Evolutionary conservation across 1,284 basidiomycete species (phyloP), one percentile per base, ranked within the genome.

Genomic region (Apiotrichum gracile): DNA sequence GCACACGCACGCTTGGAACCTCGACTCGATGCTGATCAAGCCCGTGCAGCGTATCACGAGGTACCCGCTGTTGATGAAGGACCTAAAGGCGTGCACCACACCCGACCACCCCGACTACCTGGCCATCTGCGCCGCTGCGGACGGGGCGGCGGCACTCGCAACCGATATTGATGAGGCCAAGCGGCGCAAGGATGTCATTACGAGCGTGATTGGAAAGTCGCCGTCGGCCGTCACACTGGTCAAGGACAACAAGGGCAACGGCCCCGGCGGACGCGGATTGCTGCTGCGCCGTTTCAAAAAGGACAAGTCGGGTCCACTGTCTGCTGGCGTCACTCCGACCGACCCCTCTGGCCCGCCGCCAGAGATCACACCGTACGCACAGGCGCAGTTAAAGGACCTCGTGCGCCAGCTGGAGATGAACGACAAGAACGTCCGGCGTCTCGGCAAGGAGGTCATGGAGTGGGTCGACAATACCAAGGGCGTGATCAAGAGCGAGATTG

Each of bases 21-120:
- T 97, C 41, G 81, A 87, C 8, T 94, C 91, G 1, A 81, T 96
- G 56, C 83, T 96, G 55, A 96, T 77, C 70, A 77, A 92, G 72
- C 91, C 91, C 29, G 87, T 94, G 8, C 91, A 93, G 66, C 83
- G 90, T n/a, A 80, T 93, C 44, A 82, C 91, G 61, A 96, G 94
- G 71, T 97, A 97, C 69, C 86, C 92, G 0, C 80, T 96, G 13
- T 82, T 97, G 19, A 83, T 97, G 35, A 76, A 77, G 19, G 84
- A 90, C 47, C 85, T 97, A 53, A 80, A 88, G 46, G 82, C 85
- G 35, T 84, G 85, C 65, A 96, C 92, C 0, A 83, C 85, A 2
- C 82, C 85, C 25, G 74, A 78, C 13, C 90, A 93, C 69, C 79
- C 81, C 0, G 91, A 94, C 73, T 85, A 84, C 66, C 79, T 78